Percentiles rank a stretch among this genome's conserved stretches.
Conservation (phyloP, 2,329 filamentous ascomycete genomes). For the Aspergillus caelatus region DNA sequence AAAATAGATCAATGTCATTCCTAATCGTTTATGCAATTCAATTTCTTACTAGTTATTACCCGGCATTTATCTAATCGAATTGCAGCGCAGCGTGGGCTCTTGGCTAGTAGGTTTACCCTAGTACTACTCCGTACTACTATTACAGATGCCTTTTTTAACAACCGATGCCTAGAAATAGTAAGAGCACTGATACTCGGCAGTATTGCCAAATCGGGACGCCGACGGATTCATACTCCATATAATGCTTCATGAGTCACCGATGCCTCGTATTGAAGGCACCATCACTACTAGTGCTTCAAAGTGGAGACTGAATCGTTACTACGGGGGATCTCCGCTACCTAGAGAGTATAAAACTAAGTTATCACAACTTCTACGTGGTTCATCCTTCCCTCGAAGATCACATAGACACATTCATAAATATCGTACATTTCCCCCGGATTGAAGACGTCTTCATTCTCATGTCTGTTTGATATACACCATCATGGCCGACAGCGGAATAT, state of each 20-base stretch:
- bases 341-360: neutral
- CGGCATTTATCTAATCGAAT: too few species aligned
- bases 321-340: neutral
- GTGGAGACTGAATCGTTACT: neutral
- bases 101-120: too few species aligned
- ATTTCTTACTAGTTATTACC: too few species aligned
- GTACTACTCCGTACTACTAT: too few species aligned
- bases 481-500: conserved; percentile 5
- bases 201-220: neutral
- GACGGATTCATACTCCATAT: neutral
- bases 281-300: too few species aligned
- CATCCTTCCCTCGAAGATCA: neutral
- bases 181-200: neutral
- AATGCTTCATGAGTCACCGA: neutral
- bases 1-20: too few species aligned
- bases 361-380: neutral
- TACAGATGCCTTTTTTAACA: too few species aligned
- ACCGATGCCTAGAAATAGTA: neutral
- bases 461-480: neutral
- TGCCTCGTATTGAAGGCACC: neutral
- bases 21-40: too few species aligned
- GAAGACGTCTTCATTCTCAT: neutral
- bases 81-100: too few species aligned
- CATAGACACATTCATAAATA: neutral
- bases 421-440: neutral